These are phyloP conservation scores for Hyparrhenia diplandra DNA, from an alignment of 176 grass and related monocot genomes.

Conservation along the genomic window DNA sequence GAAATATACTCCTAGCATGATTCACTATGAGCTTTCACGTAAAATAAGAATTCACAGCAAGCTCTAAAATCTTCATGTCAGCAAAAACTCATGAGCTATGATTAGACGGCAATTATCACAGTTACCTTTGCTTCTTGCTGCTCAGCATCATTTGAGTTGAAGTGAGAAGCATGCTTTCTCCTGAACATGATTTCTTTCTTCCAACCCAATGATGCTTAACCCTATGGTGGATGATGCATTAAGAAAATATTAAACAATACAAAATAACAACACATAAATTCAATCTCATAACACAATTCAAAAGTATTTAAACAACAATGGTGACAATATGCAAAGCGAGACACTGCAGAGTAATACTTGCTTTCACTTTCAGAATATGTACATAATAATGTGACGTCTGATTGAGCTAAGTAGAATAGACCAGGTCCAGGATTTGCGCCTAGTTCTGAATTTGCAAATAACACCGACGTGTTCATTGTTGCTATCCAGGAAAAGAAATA, in stretches of 20 bases:
- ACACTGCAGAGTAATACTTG: not conserved
- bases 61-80: not conserved
- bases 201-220: not conserved
- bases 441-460: not conserved
- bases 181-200: conserved; percentile 59
- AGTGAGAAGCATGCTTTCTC: conserved; percentile 47
- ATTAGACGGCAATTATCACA: not conserved
- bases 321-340: not conserved
- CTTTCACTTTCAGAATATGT: not conserved
- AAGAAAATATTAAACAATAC: not conserved
- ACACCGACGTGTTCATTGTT: not conserved
- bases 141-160: conserved; percentile 37
- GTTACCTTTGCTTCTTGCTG: conserved; percentile 60
- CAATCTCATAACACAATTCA: not conserved
- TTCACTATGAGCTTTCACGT: not conserved
- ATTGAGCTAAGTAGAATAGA: not conserved
- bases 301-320: not conserved
- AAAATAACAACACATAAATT: not conserved
- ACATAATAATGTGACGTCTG: not conserved
- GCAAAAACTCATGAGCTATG: not conserved
- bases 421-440: not conserved
- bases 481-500: not conserved
- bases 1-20: not conserved
- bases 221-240: not conserved
- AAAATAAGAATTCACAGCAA: not conserved